These are phyloP conservation scores for Suhomyces choctaworum DNA, from an alignment of 1,139 yeast genomes.

Conservation along the genomic window DNA sequence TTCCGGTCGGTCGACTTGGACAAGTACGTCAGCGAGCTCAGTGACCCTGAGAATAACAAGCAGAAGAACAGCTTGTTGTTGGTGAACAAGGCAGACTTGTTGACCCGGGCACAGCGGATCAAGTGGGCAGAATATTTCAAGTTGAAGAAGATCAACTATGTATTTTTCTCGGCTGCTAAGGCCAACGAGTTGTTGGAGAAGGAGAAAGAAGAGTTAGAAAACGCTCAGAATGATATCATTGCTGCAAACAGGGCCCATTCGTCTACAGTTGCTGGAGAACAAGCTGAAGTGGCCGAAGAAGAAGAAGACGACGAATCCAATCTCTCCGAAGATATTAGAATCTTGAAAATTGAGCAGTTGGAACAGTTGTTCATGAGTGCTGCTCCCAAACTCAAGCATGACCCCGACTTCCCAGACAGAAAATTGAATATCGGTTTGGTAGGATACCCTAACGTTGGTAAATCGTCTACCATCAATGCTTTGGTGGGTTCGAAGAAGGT, in stretches of 20 bases:
- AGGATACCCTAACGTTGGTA: constrained; percentile 97
- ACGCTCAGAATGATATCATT: constrained; percentile 20
- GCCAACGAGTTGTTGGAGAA: constrained; percentile 72
- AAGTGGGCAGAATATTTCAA: constrained; percentile 86
- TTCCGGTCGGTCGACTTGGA: constrained; percentile 92
- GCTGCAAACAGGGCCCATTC: too few relatives aligned
- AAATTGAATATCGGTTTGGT: constrained; percentile 89
- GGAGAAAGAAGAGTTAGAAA: constrained; percentile 47
- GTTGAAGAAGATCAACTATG: constrained; percentile 68
- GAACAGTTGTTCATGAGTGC: constrained; percentile 76
- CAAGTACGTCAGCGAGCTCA: constrained; percentile 70
- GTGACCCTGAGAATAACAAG: constrained; percentile 48
- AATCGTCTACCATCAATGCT: constrained; percentile 94
- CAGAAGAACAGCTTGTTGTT: constrained; percentile 75
- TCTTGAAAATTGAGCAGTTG: constrained; percentile 79
- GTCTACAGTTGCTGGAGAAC: constrained; percentile 1
- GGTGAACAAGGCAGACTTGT: constrained; percentile 91
- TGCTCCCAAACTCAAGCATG: constrained; percentile 68
- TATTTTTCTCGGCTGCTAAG: constrained; percentile 88
- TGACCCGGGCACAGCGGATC: constrained; percentile 72
- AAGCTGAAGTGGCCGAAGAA: constrained; percentile 15
- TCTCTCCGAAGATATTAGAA: constrained; percentile 55
- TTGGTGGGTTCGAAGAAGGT: constrained; percentile 95
- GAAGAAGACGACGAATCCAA: constrained; percentile 31
- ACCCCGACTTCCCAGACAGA: constrained; percentile 58